These are phyloP conservation scores for Podila clonocystis DNA, from an alignment of 192 early-diverging fungal species.

Conservation along the genomic window DNA sequence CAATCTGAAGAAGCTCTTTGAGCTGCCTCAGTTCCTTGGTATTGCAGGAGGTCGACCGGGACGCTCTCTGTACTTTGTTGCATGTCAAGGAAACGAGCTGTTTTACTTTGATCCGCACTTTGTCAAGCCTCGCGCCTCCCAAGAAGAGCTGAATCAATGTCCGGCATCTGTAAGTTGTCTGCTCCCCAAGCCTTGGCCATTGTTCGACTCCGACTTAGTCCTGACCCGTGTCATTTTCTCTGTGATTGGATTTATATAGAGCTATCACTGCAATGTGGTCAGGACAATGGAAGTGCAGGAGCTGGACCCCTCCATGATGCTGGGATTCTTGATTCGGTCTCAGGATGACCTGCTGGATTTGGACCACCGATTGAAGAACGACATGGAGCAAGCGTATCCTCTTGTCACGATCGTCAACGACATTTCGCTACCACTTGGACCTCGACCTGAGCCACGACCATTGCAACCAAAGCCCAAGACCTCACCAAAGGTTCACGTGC, in stretches of 20 bases:
- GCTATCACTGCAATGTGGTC: conserved; percentile 51
- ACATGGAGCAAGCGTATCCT: conserved; percentile 28
- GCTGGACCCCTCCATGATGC: conserved; percentile 55
- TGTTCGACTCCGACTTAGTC: no score
- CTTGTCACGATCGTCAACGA: conserved; percentile 21
- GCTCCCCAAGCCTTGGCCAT: no score
- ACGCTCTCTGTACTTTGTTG: conserved; percentile 56
- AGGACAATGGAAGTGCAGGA: conserved; percentile 52
- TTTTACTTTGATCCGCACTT: conserved; percentile 55
- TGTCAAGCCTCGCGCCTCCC: conserved; percentile 46
- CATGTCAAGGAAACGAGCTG: conserved; percentile 49
- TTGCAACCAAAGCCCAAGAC: not conserved
- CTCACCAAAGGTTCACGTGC: no score
- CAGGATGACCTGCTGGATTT: conserved; percentile 35
- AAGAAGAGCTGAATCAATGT: conserved; percentile 19
- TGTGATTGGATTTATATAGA: conserved; percentile 7
- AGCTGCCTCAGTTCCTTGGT: conserved; percentile 53
- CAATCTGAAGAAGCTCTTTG: conserved; percentile 39
- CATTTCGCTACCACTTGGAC: not conserved
- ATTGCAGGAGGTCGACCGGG: conserved; percentile 53
- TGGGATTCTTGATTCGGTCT: conserved; percentile 51
- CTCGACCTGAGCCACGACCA: not conserved
- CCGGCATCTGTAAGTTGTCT: conserved; percentile 28
- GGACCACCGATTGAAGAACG: conserved; percentile 18
- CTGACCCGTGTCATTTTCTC: no score